Percentiles rank a stretch among this genome's conserved stretches.
phyloP scores from a whole-genome alignment of 495 filamentous ascomycete species.

The Cercophora newfieldiana region DNA sequence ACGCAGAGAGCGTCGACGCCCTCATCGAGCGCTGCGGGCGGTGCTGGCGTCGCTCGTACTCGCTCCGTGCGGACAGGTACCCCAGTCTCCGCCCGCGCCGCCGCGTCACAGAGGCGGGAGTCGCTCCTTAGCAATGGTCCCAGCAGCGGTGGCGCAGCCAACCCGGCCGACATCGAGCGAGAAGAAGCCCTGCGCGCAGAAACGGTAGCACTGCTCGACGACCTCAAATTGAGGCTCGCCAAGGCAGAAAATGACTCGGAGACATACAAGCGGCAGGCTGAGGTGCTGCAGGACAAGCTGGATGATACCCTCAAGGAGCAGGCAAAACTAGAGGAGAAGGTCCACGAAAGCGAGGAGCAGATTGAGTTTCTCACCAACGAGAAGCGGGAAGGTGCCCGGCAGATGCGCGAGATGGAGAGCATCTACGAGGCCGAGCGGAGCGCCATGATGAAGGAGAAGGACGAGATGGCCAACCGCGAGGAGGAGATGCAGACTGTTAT shows the following conservation, averaged over 20 bases:
- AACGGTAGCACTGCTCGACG: conserved; percentile 77
- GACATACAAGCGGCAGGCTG: conserved; percentile 78
- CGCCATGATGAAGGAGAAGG: conserved; percentile 85
- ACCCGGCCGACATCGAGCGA: conserved; percentile 49
- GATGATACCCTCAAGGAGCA: conserved; percentile 86
- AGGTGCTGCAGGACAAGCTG: conserved; percentile 79
- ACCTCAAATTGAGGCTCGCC: conserved; percentile 76
- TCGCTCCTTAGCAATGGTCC: conserved; percentile 63
- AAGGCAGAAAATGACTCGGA: conserved; percentile 79
- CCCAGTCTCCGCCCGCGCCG: conserved; percentile 69
- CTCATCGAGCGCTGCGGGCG: conserved; percentile 32
- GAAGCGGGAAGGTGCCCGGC: conserved; percentile 72
- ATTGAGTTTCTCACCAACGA: conserved; percentile 78
- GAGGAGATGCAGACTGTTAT: conserved; percentile 88
- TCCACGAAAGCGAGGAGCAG: conserved; percentile 78
- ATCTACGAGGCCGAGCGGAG: conserved; percentile 88
- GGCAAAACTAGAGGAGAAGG: conserved; percentile 76
- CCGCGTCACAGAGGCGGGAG: conserved; percentile 59
- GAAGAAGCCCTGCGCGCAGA: conserved; percentile 61
- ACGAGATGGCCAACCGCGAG: conserved; percentile 77
- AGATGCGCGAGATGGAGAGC: conserved; percentile 83
- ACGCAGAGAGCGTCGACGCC: conserved; percentile 40
- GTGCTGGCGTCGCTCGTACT: conserved; percentile 42
- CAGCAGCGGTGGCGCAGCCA: conserved; percentile 45
- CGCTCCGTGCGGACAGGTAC: conserved; percentile 55